These are phyloP conservation scores for Syncephalastrum racemosum DNA, from an alignment of 371 early-diverging fungal species.

Conservation along the genomic window DNA sequence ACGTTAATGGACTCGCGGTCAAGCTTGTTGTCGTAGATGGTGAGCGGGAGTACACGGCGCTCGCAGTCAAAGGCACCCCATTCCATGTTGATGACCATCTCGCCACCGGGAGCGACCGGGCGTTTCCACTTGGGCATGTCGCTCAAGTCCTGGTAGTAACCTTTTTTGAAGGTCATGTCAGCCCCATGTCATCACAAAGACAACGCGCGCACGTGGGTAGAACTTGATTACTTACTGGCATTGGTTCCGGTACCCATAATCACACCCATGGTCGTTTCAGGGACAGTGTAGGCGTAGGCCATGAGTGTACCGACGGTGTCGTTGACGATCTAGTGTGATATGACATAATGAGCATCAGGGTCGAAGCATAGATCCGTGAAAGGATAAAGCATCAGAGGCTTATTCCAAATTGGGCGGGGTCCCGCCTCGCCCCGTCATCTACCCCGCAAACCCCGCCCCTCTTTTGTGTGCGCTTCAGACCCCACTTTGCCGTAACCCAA, in stretches of 20 bases:
- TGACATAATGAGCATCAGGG: conserved; percentile 6
- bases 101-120: conserved; percentile 16
- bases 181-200: neutral
- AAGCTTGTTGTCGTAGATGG: conserved; percentile 64
- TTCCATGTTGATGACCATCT: conserved; percentile 69
- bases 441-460: too few relatives aligned
- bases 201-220: neutral
- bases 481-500: conserved; percentile 2
- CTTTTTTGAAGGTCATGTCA: conserved; percentile 9
- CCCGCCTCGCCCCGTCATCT: too few relatives aligned
- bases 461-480: too few relatives aligned
- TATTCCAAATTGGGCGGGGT: too few relatives aligned
- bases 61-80: conserved; percentile 74
- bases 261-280: conserved; percentile 83
- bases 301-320: conserved; percentile 95
- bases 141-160: conserved; percentile 76
- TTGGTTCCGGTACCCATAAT: conserved; percentile 97
- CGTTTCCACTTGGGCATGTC: conserved; percentile 69
- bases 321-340: conserved; percentile 68
- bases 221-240: conserved; percentile 65
- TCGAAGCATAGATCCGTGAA: neutral
- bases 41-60: conserved; percentile 63
- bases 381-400: conserved; percentile 1
- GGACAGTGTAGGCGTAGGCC: conserved; percentile 80
- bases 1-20: conserved; percentile 67